A percentile compares a stretch with the other conserved stretches of the same genome.
These are phyloP conservation scores for Sechiopsis laciniata DNA, from an alignment of 306 rosid species.

Conservation along the genomic window DNA sequence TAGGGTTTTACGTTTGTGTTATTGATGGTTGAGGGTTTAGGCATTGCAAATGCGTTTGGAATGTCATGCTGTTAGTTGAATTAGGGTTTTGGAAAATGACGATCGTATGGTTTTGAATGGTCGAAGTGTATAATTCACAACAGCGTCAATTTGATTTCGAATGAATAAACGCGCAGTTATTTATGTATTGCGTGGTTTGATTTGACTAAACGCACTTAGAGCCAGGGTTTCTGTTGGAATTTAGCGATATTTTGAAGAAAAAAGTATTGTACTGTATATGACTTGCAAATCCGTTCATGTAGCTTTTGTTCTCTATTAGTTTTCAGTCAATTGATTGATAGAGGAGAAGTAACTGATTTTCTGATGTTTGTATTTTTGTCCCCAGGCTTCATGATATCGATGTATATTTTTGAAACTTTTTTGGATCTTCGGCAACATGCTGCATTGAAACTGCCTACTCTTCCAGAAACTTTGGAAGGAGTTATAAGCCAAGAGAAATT, in stretches of 20 bases:
- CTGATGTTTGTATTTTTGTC: constrained; percentile 1
- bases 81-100: neutral
- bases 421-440: constrained; percentile 83
- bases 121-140: neutral
- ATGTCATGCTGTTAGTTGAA: neutral
- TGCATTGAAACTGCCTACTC: constrained; percentile 74
- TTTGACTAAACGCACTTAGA: no score
- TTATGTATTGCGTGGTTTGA: neutral
- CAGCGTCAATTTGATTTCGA: neutral
- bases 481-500: constrained; percentile 91
- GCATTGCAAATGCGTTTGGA: neutral
- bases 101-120: neutral
- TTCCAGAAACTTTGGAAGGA: constrained; percentile 83
- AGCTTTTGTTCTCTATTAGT: neutral
- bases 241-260: no score
- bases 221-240: no score
- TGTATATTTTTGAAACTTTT: constrained; percentile 81
- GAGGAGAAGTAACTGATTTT: neutral
- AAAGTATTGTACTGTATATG: neutral
- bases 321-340: neutral
- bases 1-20: constrained; percentile 7
- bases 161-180: neutral
- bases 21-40: neutral
- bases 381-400: constrained; percentile 80
- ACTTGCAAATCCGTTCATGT: neutral